Base-by-base conservation (phyloP, 345 rosid genomes). In the Euphorbia peplus region DNA sequence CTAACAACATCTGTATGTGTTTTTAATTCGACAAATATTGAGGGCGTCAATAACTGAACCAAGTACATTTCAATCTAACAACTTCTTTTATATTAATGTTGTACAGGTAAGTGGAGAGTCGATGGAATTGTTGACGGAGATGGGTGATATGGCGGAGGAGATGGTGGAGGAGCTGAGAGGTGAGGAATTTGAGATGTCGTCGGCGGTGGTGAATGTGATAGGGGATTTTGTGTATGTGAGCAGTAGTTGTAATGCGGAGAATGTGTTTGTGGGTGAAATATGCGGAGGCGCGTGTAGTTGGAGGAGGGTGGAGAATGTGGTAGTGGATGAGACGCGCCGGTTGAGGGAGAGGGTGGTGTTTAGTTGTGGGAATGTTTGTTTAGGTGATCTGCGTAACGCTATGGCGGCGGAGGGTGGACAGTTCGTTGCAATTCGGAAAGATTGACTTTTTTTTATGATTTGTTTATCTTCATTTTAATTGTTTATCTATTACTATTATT, bases 321-420 rank as follows among this genome's bases (percentile, higher is more conserved):
- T 62, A 71, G 79, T 48, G 16, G 70, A 25, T 32, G 83, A 68
- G 9, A 26, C 58, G 2, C 39, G 8, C 8, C 12, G 70, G 60
- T 39, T 69, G 32, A 68, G 51, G 6, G 73, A 77, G 65, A 76
- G 81, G 55, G 4, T 71, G 41, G 75, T 84, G 51, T 73, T 77
- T 26, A 69, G 87, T 32, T 80, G 93, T 69, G 73, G 85, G 13
- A 59, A 73, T 11, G 93, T 89, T 10, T 47, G 79, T 6, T 54
- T 93, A 44, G 75, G 60, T 14, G 86, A 87, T 75, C 68, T 93
- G 73, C 74, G 76, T 0, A 73, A 41, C 39, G 96, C 93, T 22
- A 42, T 74, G 61, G 51, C n/a, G 28, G 14, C 29, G 3, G 67
- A 68, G 46, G 68, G 50, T 8, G 30, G 66, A 22, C 26, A 70